Evolutionary conservation across 2,329 filamentous ascomycete genomes (phyloP), one percentile per base, ranked within the genome.

Genomic region (Chaetomium globosum): DNA sequence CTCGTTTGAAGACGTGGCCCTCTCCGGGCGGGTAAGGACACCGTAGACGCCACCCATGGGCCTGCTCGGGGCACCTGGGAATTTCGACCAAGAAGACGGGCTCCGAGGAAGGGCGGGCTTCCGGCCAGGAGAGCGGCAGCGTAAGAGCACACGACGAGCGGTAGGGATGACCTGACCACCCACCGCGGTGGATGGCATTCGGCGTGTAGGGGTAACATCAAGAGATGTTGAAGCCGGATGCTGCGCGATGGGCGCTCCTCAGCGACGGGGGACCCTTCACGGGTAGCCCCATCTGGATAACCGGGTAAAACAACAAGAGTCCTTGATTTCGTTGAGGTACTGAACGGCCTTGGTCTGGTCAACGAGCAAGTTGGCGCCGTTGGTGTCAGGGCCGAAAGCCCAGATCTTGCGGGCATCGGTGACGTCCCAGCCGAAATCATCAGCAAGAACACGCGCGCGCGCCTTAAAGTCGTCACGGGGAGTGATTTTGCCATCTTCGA

Each of bases 301-400:
- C 95, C 95, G 74, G 95, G n/a, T n/a, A n/a, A 98, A 78, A 98
- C 93, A 75, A 98, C 90, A 68, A 68, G 94, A 98, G 80, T 99
- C 95, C 91, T 99, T 99, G 89, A 99, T 99, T 91, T 99, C 95
- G 86, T 92, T 95, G 78, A 99, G 88, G 89, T 98, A 99, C 87
- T 99, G 95, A 73, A 99, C 95, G 75, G 95, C 95, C 92, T 98
- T 99, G 87, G 94, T 97, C 90, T 98, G 95, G 84, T 99, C 95
- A 78, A 99, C 89, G 75, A 99, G 86, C 87, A 99, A 85, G 89
- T 99, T 99, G 87, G 95, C 90, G 81, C 95, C 95, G 78, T 85
- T 95, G 80, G 93, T 96, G 82, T 99, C 95, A 76, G 95, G 95
- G 82, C 95, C 95, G 84, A 99, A 99, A 80, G 92, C 96, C 95